Conservation (phyloP, 305 asterid genomes). For the Fraxinus sp. region DNA sequence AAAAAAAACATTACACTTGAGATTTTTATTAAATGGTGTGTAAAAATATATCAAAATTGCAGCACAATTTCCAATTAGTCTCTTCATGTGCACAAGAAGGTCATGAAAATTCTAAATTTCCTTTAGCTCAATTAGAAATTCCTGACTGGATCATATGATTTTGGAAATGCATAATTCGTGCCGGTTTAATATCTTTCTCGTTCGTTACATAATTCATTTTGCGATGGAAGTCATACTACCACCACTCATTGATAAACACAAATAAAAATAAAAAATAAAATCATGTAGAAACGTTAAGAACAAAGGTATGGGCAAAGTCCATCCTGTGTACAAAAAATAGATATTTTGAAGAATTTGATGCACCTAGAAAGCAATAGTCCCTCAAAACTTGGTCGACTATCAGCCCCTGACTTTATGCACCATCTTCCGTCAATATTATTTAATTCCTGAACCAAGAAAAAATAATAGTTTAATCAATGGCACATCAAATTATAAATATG, state of each 20-base stretch:
- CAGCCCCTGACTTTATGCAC: slow-evolving; percentile 73
- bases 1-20: neutral
- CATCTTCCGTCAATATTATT: slow-evolving; percentile 80
- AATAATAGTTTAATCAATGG: slow-evolving; percentile 10
- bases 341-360: slow-evolving; percentile 30
- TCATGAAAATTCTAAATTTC: neutral
- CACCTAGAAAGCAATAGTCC: slow-evolving; percentile 89
- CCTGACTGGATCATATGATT: neutral
- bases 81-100: slow-evolving; percentile 1
- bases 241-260: neutral
- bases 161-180: neutral
- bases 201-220: neutral
- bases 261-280: neutral
- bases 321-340: slow-evolving; percentile 19
- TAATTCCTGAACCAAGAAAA: slow-evolving; percentile 56
- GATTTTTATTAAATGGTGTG: neutral
- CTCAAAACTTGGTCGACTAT: slow-evolving; percentile 50
- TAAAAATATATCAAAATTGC: neutral
- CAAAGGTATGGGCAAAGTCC: neutral
- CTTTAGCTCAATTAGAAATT: neutral
- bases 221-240: neutral
- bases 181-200: neutral
- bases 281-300: neutral
- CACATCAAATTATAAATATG: neutral
- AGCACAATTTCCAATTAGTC: slow-evolving; percentile 6